phyloP scores from a whole-genome alignment of 257 asterid genomes.

The Galeopsis tetrahit region DNA sequence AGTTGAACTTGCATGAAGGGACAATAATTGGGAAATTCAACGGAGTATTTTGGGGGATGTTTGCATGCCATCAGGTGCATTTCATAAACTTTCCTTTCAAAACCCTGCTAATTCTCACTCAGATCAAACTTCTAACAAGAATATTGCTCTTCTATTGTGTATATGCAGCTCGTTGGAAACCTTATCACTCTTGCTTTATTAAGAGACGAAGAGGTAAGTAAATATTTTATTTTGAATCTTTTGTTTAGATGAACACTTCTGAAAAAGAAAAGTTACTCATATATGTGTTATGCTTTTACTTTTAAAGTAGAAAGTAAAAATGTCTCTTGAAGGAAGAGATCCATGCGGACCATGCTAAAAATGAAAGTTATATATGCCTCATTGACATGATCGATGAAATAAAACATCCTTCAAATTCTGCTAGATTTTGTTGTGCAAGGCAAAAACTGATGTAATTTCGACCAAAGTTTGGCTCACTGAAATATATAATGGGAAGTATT shows the following conservation, averaged over 20 bases:
- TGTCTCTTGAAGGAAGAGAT: constrained; percentile 9
- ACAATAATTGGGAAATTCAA: constrained; percentile 80
- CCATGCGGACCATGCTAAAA: background rate
- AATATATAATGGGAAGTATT: no score
- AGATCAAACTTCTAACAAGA: background rate
- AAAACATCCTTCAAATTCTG: background rate
- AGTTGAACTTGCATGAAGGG: constrained; percentile 63
- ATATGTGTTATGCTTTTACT: constrained; percentile 1
- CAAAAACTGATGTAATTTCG: no score
- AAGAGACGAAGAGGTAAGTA: constrained; percentile 72
- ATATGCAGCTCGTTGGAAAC: constrained; percentile 87
- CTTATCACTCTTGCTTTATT: constrained; percentile 79
- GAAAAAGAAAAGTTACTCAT: background rate
- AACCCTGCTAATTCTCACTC: constrained; percentile 16
- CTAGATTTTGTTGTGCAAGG: constrained; percentile 10
- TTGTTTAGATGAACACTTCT: background rate
- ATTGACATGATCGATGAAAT: background rate
- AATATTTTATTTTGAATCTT: constrained; percentile 20
- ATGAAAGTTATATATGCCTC: background rate
- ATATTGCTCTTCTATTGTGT: constrained; percentile 18
- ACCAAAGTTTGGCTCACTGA: no score
- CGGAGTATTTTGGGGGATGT: constrained; percentile 89
- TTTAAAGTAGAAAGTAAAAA: constrained; percentile 15
- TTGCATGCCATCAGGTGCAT: constrained; percentile 89
- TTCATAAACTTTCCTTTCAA: constrained; percentile 8